Conservation (phyloP, 2,329 filamentous ascomycete genomes). For the Aspergillus glaucus region DNA sequence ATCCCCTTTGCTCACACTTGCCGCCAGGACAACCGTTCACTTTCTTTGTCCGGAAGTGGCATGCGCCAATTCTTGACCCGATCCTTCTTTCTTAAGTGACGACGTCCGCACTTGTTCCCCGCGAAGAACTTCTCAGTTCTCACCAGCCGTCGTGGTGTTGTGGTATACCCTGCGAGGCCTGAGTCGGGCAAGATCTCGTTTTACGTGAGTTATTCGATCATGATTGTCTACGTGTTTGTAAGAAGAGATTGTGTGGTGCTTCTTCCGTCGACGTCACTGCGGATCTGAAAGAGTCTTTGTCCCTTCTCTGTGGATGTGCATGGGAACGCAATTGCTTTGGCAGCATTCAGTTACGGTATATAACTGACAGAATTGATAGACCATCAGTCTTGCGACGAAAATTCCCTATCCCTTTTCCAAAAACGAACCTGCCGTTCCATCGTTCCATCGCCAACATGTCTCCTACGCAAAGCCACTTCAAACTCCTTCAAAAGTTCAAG, state of each 20-base stretch:
- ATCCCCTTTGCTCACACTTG: too few species aligned
- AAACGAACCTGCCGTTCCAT: conserved; percentile 6
- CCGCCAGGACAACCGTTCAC: not conserved
- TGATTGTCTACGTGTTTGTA: not conserved
- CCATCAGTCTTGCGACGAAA: conserved; percentile 12
- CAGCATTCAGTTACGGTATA: not conserved
- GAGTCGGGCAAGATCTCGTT: conserved; percentile 21
- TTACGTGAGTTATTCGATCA: conserved; percentile 22
- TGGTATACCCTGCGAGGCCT: conserved; percentile 18
- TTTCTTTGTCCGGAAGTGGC: not conserved
- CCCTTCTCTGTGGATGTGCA: not conserved
- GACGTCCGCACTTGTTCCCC: conserved; percentile 20
- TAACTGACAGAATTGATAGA: conserved; percentile 17
- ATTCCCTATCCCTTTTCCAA: conserved; percentile 11
- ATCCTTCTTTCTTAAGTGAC: conserved; percentile 17
- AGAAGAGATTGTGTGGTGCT: not conserved
- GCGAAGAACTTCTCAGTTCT: conserved; percentile 8
- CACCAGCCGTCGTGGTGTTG: conserved; percentile 23
- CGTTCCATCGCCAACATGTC: conserved; percentile 47
- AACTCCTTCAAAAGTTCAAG: conserved; percentile 75
- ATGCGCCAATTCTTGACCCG: not conserved
- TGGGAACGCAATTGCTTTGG: conserved; percentile 4
- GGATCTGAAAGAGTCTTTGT: conserved; percentile 10
- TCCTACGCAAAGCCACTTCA: conserved; percentile 58
- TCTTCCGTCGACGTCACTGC: too few species aligned